These are phyloP conservation scores for Golovinomyces cichoracearum DNA, from an alignment of 2,329 filamentous ascomycete genomes.

Conservation along the genomic window DNA sequence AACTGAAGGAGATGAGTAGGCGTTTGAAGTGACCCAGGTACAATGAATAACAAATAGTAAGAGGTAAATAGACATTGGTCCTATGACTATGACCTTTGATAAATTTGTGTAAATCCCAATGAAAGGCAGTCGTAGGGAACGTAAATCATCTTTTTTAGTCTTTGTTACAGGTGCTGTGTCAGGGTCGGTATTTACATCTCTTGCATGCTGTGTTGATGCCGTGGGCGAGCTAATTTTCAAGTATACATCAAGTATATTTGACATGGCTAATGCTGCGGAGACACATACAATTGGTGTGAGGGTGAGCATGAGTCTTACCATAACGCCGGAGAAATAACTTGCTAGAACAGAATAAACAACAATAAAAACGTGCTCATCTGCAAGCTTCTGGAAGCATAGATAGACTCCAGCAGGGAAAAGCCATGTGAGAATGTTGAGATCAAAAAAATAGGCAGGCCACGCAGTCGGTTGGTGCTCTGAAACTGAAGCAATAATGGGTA, in stretches of 20 bases:
- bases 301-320: slow-evolving; percentile 97
- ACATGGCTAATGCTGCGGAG: slow-evolving; percentile 67
- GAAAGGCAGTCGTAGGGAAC: slow-evolving; percentile 43
- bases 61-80: slow-evolving; percentile 2
- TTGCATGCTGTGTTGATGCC: slow-evolving; percentile 16
- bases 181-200: slow-evolving; percentile 16
- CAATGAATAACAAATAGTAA: slow-evolving; percentile 49
- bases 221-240: slow-evolving; percentile 37
- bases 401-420: slow-evolving; percentile 96
- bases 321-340: slow-evolving; percentile 96
- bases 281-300: slow-evolving; percentile 91
- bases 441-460: slow-evolving; percentile 98
- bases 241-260: slow-evolving; percentile 71
- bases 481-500: slow-evolving; percentile 97
- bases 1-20: slow-evolving; percentile 93
- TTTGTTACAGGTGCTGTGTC: slow-evolving; percentile 28
- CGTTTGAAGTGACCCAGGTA: slow-evolving; percentile 98
- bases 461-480: slow-evolving; percentile 97
- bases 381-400: slow-evolving; percentile 82
- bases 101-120: slow-evolving; percentile 62
- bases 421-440: slow-evolving; percentile 95
- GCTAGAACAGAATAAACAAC: slow-evolving; percentile 91
- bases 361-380: slow-evolving; percentile 92
- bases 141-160: slow-evolving; percentile 30
- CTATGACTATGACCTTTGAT: slow-evolving; percentile 49